Evolutionary conservation across 2,329 filamentous ascomycete species (phyloP).

Genomic region (Clonostachys byssicola): DNA sequence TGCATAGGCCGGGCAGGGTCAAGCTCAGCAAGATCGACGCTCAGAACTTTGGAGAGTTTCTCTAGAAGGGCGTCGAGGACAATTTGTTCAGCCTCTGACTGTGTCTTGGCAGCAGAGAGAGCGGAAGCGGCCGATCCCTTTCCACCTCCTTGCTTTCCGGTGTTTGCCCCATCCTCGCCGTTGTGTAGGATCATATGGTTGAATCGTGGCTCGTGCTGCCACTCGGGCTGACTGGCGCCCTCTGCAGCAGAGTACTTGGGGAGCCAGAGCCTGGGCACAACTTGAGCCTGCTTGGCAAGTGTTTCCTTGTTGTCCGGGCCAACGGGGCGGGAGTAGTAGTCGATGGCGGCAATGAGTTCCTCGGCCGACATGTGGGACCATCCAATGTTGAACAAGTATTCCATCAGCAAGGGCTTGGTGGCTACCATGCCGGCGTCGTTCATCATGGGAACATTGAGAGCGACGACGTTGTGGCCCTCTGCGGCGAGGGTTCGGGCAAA

Average conservation of each 20-base stretch:
- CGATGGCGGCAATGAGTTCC: constrained; percentile 1
- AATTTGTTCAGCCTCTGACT: too few relatives aligned
- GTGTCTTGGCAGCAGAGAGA: too few relatives aligned
- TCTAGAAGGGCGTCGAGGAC: too few relatives aligned
- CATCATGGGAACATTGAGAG: constrained; percentile 7
- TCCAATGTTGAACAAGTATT: constrained; percentile 3
- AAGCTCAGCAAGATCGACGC: too few relatives aligned
- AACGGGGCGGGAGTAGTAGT: not conserved
- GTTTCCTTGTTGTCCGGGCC: not conserved
- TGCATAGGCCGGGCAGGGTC: constrained; percentile 16
- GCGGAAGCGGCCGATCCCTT: too few relatives aligned
- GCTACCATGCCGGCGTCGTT: constrained; percentile 16
- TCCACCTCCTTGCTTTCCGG: not conserved
- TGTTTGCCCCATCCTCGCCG: not conserved
- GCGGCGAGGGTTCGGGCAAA: constrained; percentile 10
- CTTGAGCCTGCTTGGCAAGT: too few relatives aligned
- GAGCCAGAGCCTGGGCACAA: constrained; percentile 2
- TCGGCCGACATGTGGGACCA: constrained; percentile 2
- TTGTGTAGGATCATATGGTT: constrained; percentile 3
- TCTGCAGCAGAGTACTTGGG: constrained; percentile 5
- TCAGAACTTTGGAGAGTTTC: too few relatives aligned
- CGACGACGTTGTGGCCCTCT: constrained; percentile 12
- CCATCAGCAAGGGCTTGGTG: constrained; percentile 1
- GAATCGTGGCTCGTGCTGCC: constrained; percentile 4
- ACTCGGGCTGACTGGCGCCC: constrained; percentile 3